Evolutionary conservation across 148 eudicot species (phyloP), one percentile per base, ranked within the genome.

Genomic region (Diospyros lotus): DNA sequence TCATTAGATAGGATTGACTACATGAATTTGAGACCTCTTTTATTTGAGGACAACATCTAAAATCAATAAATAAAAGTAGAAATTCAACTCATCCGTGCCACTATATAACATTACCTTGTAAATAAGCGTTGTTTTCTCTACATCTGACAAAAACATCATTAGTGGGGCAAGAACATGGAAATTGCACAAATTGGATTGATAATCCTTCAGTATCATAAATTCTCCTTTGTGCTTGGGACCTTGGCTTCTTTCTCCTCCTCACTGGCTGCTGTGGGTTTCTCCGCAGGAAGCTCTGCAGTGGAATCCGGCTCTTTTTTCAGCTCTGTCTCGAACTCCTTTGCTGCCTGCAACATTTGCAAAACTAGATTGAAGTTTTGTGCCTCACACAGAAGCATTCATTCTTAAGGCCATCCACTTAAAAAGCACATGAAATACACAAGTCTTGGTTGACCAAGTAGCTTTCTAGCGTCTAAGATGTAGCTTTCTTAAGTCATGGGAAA

Each of bases 281-380:
- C 82, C 38, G 75, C 81, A 4, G 80, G 66, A 5, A 75, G 62
- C 43, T 86, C 85, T 4, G 66, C 75, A 8, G 76, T 50, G 51
- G 88, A 45, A 65, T 73, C 87, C 0, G 82, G 73, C 55, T 86
- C 93, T 72, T 89, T 91, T 82, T 83, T 91, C 45, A 91, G 86
- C 83, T 91, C 96, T 10, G 89, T 58, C 69, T 91, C 93, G 15
- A 91, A 89, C 82, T 91, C 96, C 76, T 91, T 91, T 58, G 96
- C 96, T 2, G 96, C 96, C 96, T 91, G 87, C 77, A 82, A 67
- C 45, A 56, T 44, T 46, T 39, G 48, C n/a, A 76, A 38, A 40
- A 51, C 38, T 52, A 6, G 6, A 14, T 18, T 39, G 4, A 9
- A 4, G 2, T 38, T 52, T 28, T 28, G 1, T 18, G 58, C 71